A percentile compares a stretch with the other conserved stretches of the same genome.
Conservation (phyloP, 2,329 filamentous ascomycete genomes). For the Pseudogymnoascus sp. region DNA sequence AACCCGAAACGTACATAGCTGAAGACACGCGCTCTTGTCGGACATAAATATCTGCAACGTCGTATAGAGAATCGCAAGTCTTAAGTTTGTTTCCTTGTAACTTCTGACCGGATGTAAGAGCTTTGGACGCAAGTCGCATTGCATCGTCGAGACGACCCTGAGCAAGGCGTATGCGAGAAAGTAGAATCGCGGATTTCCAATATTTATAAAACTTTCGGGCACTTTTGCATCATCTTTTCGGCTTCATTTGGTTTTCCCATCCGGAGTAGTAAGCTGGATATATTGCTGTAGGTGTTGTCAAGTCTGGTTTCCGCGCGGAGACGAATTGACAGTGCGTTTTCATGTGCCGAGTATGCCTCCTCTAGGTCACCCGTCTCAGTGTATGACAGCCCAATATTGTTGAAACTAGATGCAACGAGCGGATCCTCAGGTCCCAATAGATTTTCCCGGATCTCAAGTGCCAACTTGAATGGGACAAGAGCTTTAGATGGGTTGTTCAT, state of each 20-base stretch:
- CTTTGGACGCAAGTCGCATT: slow-evolving; percentile 6
- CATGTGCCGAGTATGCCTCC: slow-evolving; percentile 24
- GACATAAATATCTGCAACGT: not conserved
- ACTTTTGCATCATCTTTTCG: slow-evolving; percentile 29
- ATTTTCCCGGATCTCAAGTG: slow-evolving; percentile 22
- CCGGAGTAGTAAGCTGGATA: slow-evolving; percentile 30
- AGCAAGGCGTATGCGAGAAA: slow-evolving; percentile 7
- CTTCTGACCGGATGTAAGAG: slow-evolving; percentile 5
- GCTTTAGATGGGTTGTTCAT: slow-evolving; percentile 21
- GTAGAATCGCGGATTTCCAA: slow-evolving; percentile 10
- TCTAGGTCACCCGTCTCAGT: slow-evolving; percentile 29
- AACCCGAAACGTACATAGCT: slow-evolving; percentile 1
- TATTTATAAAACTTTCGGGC: slow-evolving; percentile 31
- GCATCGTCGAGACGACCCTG: not conserved
- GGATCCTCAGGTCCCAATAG: slow-evolving; percentile 21
- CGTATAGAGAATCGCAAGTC: slow-evolving; percentile 9
- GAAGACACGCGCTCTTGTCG: not conserved
- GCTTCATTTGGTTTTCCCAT: slow-evolving; percentile 31
- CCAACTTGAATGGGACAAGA: slow-evolving; percentile 20
- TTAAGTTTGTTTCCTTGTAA: slow-evolving; percentile 4
- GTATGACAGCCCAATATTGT: slow-evolving; percentile 29
- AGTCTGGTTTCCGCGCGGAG: slow-evolving; percentile 27
- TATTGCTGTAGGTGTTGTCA: slow-evolving; percentile 34
- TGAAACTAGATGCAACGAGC: slow-evolving; percentile 27
- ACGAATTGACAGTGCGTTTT: slow-evolving; percentile 24